These are phyloP conservation scores for Biscutella laevigata DNA, from an alignment of 441 rosid genomes.

Conservation along the genomic window DNA sequence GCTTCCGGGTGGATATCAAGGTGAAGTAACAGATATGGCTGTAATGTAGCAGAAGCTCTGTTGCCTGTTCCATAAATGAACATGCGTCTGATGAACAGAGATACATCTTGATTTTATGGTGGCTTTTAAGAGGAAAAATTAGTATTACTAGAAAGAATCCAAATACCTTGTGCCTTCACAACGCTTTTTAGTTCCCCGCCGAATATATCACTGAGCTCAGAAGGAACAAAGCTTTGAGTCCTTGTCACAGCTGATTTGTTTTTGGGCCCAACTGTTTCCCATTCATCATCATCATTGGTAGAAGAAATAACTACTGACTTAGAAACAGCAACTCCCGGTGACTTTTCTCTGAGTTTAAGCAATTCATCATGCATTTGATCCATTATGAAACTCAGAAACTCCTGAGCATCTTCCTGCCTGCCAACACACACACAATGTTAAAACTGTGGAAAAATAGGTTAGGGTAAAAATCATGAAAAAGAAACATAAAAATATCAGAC, in stretches of 20 bases:
- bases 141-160: neutral
- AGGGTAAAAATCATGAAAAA: too few species aligned
- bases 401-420: constrained; percentile 99
- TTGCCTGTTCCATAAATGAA: constrained; percentile 43
- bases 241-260: constrained; percentile 91
- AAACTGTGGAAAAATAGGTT: neutral
- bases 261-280: constrained; percentile 98
- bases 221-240: constrained; percentile 71
- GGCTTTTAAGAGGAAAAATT: neutral
- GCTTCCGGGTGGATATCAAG: constrained; percentile 75
- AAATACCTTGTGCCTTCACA: constrained; percentile 76
- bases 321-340: constrained; percentile 25
- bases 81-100: neutral
- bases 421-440: constrained; percentile 14
- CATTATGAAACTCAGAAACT: constrained; percentile 84
- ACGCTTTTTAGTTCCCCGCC: constrained; percentile 77
- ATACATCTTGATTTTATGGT: neutral
- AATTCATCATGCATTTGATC: constrained; percentile 87
- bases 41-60: constrained; percentile 76
- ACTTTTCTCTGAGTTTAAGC: constrained; percentile 57
- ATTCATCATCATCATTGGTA: constrained; percentile 67
- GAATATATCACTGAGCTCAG: constrained; percentile 75
- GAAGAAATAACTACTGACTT: constrained; percentile 50
- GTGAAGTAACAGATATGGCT: constrained; percentile 79
- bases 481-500: neutral